These are phyloP conservation scores for Phaeoacremonium minimum DNA, from an alignment of 2,329 filamentous ascomycete genomes.

Conservation along the genomic window DNA sequence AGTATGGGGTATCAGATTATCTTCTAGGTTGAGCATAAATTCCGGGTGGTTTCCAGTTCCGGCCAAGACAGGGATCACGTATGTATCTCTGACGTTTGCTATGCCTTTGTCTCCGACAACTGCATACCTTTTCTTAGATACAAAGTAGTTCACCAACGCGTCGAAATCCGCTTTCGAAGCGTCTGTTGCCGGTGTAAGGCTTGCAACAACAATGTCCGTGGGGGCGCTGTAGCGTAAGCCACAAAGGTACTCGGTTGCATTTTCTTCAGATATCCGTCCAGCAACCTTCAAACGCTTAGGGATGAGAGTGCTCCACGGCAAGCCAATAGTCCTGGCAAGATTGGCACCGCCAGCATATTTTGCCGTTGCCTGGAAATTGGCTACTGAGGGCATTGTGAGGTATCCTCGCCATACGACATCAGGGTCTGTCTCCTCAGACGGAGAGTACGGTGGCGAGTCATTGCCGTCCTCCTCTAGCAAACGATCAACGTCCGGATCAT, in stretches of 20 bases:
- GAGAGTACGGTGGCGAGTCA: slow-evolving; percentile 78
- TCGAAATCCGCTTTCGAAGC: slow-evolving; percentile 61
- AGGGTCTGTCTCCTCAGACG: slow-evolving; percentile 69
- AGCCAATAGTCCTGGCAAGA: slow-evolving; percentile 51
- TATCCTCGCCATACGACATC: slow-evolving; percentile 75
- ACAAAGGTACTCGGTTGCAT: slow-evolving; percentile 88
- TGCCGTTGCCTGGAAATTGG: slow-evolving; percentile 71
- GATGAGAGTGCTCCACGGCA: slow-evolving; percentile 69
- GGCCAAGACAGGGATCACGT: slow-evolving; percentile 79
- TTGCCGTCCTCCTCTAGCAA: slow-evolving; percentile 79
- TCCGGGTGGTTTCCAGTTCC: slow-evolving; percentile 71
- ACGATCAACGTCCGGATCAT: slow-evolving; percentile 86
- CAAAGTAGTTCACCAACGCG: slow-evolving; percentile 83
- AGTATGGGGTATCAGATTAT: slow-evolving; percentile 71
- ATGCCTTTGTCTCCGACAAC: slow-evolving; percentile 75
- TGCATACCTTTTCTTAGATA: slow-evolving; percentile 75
- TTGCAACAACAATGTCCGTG: slow-evolving; percentile 80
- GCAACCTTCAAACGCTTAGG: slow-evolving; percentile 67
- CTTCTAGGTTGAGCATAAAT: slow-evolving; percentile 83
- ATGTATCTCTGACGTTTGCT: slow-evolving; percentile 80
- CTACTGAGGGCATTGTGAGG: slow-evolving; percentile 71
- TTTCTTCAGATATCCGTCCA: slow-evolving; percentile 75
- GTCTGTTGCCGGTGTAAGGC: slow-evolving; percentile 61
- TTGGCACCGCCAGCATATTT: slow-evolving; percentile 83
- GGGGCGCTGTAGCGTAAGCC: slow-evolving; percentile 76